These are phyloP conservation scores for Plasmodium chabaudi DNA, from an alignment of 169 alveolate species.

Conservation along the genomic window DNA sequence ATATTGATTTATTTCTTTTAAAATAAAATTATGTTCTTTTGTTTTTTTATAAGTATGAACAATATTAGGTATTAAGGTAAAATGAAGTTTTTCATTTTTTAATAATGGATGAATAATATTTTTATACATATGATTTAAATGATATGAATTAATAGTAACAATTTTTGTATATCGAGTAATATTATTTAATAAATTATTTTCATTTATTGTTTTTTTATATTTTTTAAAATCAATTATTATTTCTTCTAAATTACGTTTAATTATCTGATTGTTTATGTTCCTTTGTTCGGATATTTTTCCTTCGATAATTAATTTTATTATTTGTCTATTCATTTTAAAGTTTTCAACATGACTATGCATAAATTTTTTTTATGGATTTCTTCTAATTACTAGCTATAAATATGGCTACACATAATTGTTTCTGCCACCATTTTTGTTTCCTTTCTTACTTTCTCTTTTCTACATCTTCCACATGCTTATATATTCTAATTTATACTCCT, in stretches of 20 bases:
- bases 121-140: constrained; percentile 14
- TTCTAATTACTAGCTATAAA: too few species aligned
- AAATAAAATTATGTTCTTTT: constrained; percentile 15
- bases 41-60: constrained; percentile 46
- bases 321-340: constrained; percentile 25
- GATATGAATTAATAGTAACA: neutral
- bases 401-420: too few species aligned
- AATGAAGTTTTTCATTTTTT: constrained; percentile 7
- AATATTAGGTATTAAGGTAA: constrained; percentile 22
- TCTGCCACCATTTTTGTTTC: too few species aligned
- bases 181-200: constrained; percentile 20
- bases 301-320: constrained; percentile 1
- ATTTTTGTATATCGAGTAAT: constrained; percentile 44
- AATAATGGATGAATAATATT: constrained; percentile 33
- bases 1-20: constrained; percentile 22
- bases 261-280: constrained; percentile 21
- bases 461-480: too few species aligned
- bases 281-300: constrained; percentile 43
- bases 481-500: too few species aligned
- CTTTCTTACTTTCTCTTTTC: too few species aligned
- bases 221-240: constrained; percentile 21
- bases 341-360: neutral
- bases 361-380: too few species aligned
- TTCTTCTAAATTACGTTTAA: constrained; percentile 20
- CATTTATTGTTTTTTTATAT: neutral